Base-by-base conservation (phyloP, 768 basidiomycete species). In the Boletus reticuloceps region DNA sequence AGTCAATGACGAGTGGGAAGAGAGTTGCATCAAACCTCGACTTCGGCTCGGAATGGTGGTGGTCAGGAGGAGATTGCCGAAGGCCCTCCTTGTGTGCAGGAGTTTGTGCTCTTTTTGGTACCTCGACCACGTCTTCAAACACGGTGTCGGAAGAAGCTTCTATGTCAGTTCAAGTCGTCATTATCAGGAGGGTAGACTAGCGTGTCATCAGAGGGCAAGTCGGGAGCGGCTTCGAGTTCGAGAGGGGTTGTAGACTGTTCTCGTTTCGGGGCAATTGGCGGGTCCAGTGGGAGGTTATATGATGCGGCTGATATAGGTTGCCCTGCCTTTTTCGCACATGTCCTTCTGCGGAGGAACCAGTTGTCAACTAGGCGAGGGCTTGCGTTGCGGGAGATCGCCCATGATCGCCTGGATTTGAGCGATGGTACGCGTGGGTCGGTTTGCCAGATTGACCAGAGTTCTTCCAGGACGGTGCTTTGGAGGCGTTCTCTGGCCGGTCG, bases 391-490 rank as follows among this genome's bases (percentile, higher is more conserved):
- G 62, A 64, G 41, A 55, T 54, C 0, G 69, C 69, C 69, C 69
- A 70, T 25, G 53, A 56, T 36, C 54, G 62, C 42, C 69, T 53
- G n/a, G 71, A 70, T 27, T 48, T 53, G 34, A 69, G 10, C 3
- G 71, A 63, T 31, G 69, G 69, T 4, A 70, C 58, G 39, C 71
- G 69, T 10, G 60, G 67, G 49, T 72, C 47, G 9, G 55, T 47
- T 39, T 34, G 61, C 69, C 71, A 70, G 39, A 70, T 70, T 5
- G 51, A 61, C 67, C 66, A 69, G 22, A 70, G 71, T 17, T 70
- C 69, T 40, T 52, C 31, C 19, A 69, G 54, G 39, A 58, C 43
- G 2, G 53, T 51, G 19, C 14, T n/a, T 17, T 37, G 2, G 41
- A 66, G 61, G 45, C 45, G 51, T 19, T 66, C 64, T 42, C 49